phyloP scores from a whole-genome alignment of 352 stramenopile species.

The Pythium sp. region DNA sequence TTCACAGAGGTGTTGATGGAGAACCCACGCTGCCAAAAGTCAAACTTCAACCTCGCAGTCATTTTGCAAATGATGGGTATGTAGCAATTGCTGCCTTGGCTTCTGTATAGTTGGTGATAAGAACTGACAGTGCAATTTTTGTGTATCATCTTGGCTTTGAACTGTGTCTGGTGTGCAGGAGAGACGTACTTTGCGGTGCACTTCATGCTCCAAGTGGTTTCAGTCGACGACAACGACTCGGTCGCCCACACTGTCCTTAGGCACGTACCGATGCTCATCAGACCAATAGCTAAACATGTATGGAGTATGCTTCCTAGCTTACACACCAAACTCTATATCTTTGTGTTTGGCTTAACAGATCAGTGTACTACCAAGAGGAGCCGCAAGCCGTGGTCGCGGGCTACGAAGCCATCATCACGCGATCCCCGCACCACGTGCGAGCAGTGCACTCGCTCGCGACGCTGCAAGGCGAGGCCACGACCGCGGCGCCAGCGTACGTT shows the following conservation, averaged over 20 bases:
- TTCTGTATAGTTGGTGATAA: neutral
- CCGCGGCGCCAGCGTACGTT: slow-evolving; percentile 61
- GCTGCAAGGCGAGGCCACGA: slow-evolving; percentile 45
- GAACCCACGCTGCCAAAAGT: slow-evolving; percentile 52
- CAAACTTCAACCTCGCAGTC: slow-evolving; percentile 76
- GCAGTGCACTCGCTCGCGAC: slow-evolving; percentile 66
- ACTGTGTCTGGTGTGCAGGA: slow-evolving; percentile 21
- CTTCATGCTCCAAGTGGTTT: slow-evolving; percentile 71
- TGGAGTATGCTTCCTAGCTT: neutral
- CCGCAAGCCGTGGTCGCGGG: slow-evolving; percentile 46
- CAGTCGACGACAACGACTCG: slow-evolving; percentile 57
- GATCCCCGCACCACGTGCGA: slow-evolving; percentile 42
- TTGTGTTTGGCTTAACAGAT: slow-evolving; percentile 24
- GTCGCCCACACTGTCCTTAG: slow-evolving; percentile 76
- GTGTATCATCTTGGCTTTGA: neutral
- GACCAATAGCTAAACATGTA: neutral
- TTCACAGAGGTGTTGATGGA: slow-evolving; percentile 52
- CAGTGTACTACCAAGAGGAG: slow-evolving; percentile 61
- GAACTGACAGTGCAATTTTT: neutral
- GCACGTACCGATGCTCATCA: slow-evolving; percentile 18
- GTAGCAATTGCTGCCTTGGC: neutral
- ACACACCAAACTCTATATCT: too few relatives aligned
- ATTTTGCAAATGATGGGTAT: slow-evolving; percentile 67
- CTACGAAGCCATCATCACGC: slow-evolving; percentile 43
- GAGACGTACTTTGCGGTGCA: slow-evolving; percentile 67